Base-by-base conservation (phyloP, 495 filamentous ascomycete genomes). In the Corynascus novoguineensis region DNA sequence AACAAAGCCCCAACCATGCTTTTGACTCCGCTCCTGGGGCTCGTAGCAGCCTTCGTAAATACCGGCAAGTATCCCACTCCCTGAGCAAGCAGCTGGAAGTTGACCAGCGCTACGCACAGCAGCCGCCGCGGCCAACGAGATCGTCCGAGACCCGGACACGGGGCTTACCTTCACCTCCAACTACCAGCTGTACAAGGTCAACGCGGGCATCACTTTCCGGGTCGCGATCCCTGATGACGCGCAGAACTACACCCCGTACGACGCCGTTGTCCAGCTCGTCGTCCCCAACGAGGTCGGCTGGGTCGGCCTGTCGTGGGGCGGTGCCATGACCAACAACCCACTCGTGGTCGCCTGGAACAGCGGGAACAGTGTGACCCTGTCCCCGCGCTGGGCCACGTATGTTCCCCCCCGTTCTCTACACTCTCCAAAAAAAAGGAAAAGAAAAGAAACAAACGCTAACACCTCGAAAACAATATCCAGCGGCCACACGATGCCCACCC, bases 121-220 rank as follows among this genome's bases (percentile, higher is more conserved):
- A 22, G 55, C 50, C 14, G 66, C 67, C 52, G 68, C 66, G 17
- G 65, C 63, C 17, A 61, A 63, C 17, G 50, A 64, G 22, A 51
- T 73, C 10, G 71, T 71, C 63, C 62, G 59, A 3, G 78, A 81
- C 45, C 53, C 71, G 12, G 75, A 79, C 51, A 81, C 77, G 0
- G 78, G 78, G 37, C 75, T 81, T 49, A 70, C 71, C 3, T 81
- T 78, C 64, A 70, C 74, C 15, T 64, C 76, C 57, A 69, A 66
- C 52, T 67, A 61, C 21, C 67, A 60, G 17, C 57, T 65, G 48
- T 78, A 77, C 64, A 70, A 70, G 51, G 58, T 71, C 1, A 66
- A 68, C 35, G 57, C 60, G 12, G 56, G 50, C 55, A 68, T 76
- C 60, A 69, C 65, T 12, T 70, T 70, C 64, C 74, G 74, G 29